A percentile compares a stretch with the other conserved stretches of the same genome.
phyloP scores from a whole-genome alignment of 345 rosid genomes.

The Hypericum perforatum region DNA sequence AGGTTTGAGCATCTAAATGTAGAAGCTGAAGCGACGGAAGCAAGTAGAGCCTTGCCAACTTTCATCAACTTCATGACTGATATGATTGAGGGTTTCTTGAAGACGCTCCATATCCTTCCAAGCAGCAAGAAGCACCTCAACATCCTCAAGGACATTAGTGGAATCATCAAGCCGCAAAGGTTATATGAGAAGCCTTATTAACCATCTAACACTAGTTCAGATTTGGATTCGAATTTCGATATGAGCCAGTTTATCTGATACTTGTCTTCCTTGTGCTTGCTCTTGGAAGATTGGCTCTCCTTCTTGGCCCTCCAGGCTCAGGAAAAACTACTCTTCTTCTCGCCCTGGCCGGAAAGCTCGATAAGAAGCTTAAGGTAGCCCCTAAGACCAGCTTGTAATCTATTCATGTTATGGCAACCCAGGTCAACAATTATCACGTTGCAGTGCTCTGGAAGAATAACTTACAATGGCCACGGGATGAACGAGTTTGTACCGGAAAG shows the following conservation, averaged over 20 bases:
- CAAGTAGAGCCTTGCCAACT: conserved; percentile 3
- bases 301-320: conserved; percentile 1
- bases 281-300: neutral
- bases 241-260: no score
- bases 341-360: conserved; percentile 1
- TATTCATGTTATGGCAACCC: neutral
- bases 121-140: neutral
- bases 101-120: neutral
- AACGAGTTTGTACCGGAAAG: neutral
- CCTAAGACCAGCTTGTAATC: neutral
- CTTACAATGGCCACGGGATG: neutral
- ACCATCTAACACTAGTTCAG: no score
- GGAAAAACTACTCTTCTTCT: neutral
- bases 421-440: neutral
- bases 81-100: neutral
- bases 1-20: neutral
- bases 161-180: conserved; percentile 1
- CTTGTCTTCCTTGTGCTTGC: no score
- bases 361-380: neutral
- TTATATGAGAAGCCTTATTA: no score
- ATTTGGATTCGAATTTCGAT: no score
- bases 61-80: neutral
- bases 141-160: neutral
- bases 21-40: neutral
- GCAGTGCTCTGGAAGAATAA: neutral